Evolutionary conservation across 139 green algal genomes (phyloP), one percentile per base, ranked within the genome.

Genomic region (Tetratostichococcus sp.): DNA sequence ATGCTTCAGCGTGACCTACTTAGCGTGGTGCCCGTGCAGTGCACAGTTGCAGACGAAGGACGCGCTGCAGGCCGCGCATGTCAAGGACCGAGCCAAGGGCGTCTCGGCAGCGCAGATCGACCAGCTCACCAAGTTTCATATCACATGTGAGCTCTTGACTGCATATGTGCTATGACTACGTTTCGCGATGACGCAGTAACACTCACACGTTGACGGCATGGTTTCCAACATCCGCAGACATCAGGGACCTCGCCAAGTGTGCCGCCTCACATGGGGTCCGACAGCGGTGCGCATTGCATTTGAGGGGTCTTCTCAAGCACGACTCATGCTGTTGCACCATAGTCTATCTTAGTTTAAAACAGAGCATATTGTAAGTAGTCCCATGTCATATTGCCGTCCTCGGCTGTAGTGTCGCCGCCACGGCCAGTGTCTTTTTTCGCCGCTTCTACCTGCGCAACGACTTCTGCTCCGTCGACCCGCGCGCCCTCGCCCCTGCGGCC

Each of bases 381-480:
- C n/a, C n/a, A n/a, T n/a, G n/a, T n/a, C n/a, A n/a, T n/a, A n/a
- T n/a, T n/a, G n/a, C n/a, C n/a, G n/a, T 32, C 5, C 6, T 4
- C 19, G 30, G 8, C 33, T 11, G 8, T 65, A 77, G 73, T 35
- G 86, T 92, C 0, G 86, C 85, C 4, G 83, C 83, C 14, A 89
- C 85, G 2, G 87, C 87, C 0, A 79, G 83, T 17, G 70, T 91
- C 0, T 93, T 90, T 82, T 89, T 91, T 35, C 77, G 86, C 0
- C 80, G 87, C 17, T 80, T 92, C 34, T 93, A 91, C 74, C 68
- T 89, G 22, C 71, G 78, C 59, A 62, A 75, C 81, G 77, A 66
- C 58, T 89, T 89, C 59, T 76, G 58, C n/a, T 70, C 75, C n/a
- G 76, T 85, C 34, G 91, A 96, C 78, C 91, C 91, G 0, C 85